phyloP scores from a whole-genome alignment of 2,329 filamentous ascomycete genomes.

The Blastomyces silverae region DNA sequence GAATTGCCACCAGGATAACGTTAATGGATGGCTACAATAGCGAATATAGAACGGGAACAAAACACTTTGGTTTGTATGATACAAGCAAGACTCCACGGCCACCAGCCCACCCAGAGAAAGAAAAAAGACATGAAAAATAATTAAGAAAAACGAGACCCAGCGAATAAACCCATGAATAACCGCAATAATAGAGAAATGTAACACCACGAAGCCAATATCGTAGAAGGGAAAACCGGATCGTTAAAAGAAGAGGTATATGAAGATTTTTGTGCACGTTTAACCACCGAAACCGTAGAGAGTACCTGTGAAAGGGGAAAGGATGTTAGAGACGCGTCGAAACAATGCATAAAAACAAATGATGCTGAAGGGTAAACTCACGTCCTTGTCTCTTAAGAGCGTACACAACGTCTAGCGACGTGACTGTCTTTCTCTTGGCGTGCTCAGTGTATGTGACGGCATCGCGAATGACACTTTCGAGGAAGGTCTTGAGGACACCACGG shows the following conservation, averaged over 20 bases:
- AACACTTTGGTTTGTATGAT: constrained; percentile 11
- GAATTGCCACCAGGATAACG: constrained; percentile 3
- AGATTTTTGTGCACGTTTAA: constrained; percentile 46
- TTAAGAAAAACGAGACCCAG: neutral
- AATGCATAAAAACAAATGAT: neutral
- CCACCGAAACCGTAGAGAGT: constrained; percentile 87
- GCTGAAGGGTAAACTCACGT: constrained; percentile 37
- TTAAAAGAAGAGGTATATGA: constrained; percentile 10
- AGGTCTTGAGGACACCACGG: constrained; percentile 74
- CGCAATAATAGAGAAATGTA: constrained; percentile 6
- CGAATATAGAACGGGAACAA: neutral
- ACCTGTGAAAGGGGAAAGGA: constrained; percentile 32
- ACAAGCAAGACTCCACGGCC: constrained; percentile 12
- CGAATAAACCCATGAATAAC: constrained; percentile 12
- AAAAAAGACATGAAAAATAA: neutral
- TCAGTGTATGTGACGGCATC: constrained; percentile 76
- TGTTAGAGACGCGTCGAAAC: constrained; percentile 17
- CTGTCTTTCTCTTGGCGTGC: constrained; percentile 64
- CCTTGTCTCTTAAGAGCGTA: constrained; percentile 59
- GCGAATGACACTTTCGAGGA: constrained; percentile 74
- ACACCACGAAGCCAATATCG: constrained; percentile 10
- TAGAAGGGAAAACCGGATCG: constrained; percentile 9
- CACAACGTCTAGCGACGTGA: constrained; percentile 55
- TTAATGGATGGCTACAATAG: neutral
- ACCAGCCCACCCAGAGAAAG: constrained; percentile 10